A percentile compares a stretch with the other conserved stretches of the same genome.
Evolutionary conservation across 768 basidiomycete genomes (phyloP).

Genomic region (Lentinula detonsa): DNA sequence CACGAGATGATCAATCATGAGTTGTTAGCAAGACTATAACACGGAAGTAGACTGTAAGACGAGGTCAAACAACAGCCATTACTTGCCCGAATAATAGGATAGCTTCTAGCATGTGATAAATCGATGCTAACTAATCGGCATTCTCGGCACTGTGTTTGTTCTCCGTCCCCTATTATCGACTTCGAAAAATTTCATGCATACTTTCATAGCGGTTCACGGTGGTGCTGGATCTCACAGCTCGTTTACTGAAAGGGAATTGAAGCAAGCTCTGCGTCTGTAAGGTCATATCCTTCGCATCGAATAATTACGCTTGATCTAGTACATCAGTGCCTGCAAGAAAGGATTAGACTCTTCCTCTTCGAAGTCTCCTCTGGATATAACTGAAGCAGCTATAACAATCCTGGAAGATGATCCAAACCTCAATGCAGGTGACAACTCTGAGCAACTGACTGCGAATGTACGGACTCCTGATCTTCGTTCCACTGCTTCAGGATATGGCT

Average conservation of each 20-base stretch:
- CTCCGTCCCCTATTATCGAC: conserved; percentile 12
- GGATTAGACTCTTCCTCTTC: conserved; percentile 24
- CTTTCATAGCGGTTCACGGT: conserved; percentile 63
- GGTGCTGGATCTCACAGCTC: conserved; percentile 67
- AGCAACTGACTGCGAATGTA: not conserved
- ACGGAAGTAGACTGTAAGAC: not conserved
- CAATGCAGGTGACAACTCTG: conserved; percentile 53
- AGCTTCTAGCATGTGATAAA: conserved; percentile 26
- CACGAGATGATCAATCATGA: conserved; percentile 90
- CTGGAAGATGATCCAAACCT: conserved; percentile 64
- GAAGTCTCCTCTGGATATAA: conserved; percentile 34
- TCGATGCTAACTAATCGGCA: not conserved
- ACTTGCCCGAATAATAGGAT: not conserved
- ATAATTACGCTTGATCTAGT: not conserved
- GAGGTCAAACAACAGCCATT: not conserved
- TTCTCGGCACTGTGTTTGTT: not conserved
- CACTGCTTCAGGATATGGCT: conserved; percentile 54
- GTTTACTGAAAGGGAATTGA: conserved; percentile 43
- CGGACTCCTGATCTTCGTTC: not conserved
- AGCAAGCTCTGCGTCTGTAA: conserved; percentile 51
- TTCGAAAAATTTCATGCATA: conserved; percentile 25
- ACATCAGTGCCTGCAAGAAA: conserved; percentile 44
- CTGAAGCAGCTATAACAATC: conserved; percentile 45
- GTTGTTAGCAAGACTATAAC: conserved; percentile 6
- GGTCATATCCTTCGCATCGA: conserved; percentile 5